Evolutionary conservation across 176 grass and related monocot genomes (phyloP), one percentile per base, ranked within the genome.

Genomic region (Triticum urartu): DNA sequence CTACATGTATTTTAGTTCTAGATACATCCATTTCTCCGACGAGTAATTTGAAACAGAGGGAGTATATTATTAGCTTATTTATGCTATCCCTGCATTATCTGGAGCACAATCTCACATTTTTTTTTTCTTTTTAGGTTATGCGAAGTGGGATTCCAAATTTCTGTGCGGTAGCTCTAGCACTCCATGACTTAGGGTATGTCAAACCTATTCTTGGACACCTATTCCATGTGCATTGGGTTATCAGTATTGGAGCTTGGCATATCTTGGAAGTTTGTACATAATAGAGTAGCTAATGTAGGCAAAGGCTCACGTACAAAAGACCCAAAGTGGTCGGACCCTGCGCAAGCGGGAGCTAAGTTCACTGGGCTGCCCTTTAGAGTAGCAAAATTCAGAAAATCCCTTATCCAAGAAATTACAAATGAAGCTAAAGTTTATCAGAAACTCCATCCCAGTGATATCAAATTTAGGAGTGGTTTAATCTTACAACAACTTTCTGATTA

Each of bases 81-180:
- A 50, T 70, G 10, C 28, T 38, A 36, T 24, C 30, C 59, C 33
- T 93, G 59, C 78, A 76, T 60, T 86, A 26, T 81, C 68, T 76
- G 22, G 68, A 79, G 26, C 17, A 17, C 43, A 76, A 62, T 78
- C 63, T 43, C 60, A 11, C 26, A 75, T 33, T 63, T 56, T 35
- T 67, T 67, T 34, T 72, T 82, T 30, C 32, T 32, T 88, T 81
- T 79, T 90, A 99, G 97, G 97, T 99, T 87, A 91, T 96, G 90
- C 90, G 94, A 81, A 99, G 97, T 91, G 97, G 97, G 61, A 88
- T 99, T 90, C 94, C 97, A 35, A 99, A 99, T 85, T 99, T 99
- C 83, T 96, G 90, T 87, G 97, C 97, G 48, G 97, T 99, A 81
- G 97, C 97, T 79, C 88, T 99, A 87, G 97, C 97, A 88, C 94